These are phyloP conservation scores for Verticillium zaregamsianum DNA, from an alignment of 2,329 filamentous ascomycete species.

Conservation along the genomic window DNA sequence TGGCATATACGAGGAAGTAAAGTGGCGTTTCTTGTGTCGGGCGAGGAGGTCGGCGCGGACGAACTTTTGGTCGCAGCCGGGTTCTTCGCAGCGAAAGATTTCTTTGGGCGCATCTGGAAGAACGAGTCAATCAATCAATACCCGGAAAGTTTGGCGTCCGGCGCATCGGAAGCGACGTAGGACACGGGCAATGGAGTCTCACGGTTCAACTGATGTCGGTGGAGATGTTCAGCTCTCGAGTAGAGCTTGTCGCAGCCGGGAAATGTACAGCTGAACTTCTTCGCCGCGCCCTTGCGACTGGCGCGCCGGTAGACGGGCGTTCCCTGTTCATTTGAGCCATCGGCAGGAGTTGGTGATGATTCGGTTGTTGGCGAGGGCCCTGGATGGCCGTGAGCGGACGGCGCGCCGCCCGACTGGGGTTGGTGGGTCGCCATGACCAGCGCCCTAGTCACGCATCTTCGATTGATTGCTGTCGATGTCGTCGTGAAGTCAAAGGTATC, in stretches of 20 bases:
- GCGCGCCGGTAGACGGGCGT: slow-evolving; percentile 41
- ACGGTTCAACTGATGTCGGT: slow-evolving; percentile 78
- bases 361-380: neutral
- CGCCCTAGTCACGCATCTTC: neutral
- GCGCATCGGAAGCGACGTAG: neutral
- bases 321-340: neutral
- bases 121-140: neutral
- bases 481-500: neutral
- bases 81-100: slow-evolving; percentile 73
- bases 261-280: slow-evolving; percentile 60
- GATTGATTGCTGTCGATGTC: neutral
- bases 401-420: neutral
- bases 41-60: slow-evolving; percentile 74
- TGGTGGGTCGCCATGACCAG: slow-evolving; percentile 3
- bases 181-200: neutral
- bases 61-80: slow-evolving; percentile 71
- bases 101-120: slow-evolving; percentile 69
- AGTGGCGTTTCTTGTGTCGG: slow-evolving; percentile 61
- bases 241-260: slow-evolving; percentile 75
- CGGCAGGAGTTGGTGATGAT: neutral
- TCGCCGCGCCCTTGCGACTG: slow-evolving; percentile 45
- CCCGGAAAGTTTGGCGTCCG: neutral
- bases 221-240: slow-evolving; percentile 75
- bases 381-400: neutral
- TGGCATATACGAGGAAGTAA: slow-evolving; percentile 46